These are phyloP conservation scores for Cephalotrichum gorgonifer DNA, from an alignment of 2,329 filamentous ascomycete genomes.

Conservation along the genomic window DNA sequence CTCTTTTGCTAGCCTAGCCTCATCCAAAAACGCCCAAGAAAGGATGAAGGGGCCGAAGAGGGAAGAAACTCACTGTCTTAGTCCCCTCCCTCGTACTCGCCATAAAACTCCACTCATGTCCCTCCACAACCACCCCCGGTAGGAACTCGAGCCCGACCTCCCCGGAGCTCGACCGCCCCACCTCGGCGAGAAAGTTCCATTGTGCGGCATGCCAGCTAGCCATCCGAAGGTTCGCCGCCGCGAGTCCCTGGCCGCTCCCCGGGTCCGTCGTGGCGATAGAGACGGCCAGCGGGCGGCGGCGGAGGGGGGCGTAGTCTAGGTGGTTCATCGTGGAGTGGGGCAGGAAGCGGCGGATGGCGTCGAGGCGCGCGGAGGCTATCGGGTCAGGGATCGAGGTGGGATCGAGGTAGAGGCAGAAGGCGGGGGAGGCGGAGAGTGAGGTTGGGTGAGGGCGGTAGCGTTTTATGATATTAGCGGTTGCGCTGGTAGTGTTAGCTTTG, in stretches of 20 bases:
- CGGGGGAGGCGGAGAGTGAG: neutral
- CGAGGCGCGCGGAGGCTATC: neutral
- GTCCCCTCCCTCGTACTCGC: conserved; percentile 3
- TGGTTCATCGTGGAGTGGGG: conserved; percentile 3
- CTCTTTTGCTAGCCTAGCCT: too few species aligned
- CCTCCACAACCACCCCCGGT: conserved; percentile 3
- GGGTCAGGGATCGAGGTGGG: neutral
- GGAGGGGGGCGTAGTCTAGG: conserved; percentile 1
- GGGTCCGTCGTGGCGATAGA: conserved; percentile 5
- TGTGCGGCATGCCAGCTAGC: conserved; percentile 4
- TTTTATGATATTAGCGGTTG: neutral
- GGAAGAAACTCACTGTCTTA: conserved; percentile 2
- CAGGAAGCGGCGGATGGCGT: neutral
- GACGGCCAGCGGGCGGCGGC: conserved; percentile 1
- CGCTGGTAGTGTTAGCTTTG: neutral
- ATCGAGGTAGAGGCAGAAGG: neutral
- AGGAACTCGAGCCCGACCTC: neutral
- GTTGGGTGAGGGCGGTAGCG: neutral
- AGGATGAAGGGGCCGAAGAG: neutral
- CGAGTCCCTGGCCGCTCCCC: neutral
- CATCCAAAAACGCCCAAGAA: too few species aligned
- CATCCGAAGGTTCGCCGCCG: conserved; percentile 1
- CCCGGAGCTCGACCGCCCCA: neutral
- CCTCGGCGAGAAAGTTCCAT: conserved; percentile 1
- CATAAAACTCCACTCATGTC: conserved; percentile 5